phyloP scores from a whole-genome alignment of 305 asterid species.

The Fraxinus albicans region DNA sequence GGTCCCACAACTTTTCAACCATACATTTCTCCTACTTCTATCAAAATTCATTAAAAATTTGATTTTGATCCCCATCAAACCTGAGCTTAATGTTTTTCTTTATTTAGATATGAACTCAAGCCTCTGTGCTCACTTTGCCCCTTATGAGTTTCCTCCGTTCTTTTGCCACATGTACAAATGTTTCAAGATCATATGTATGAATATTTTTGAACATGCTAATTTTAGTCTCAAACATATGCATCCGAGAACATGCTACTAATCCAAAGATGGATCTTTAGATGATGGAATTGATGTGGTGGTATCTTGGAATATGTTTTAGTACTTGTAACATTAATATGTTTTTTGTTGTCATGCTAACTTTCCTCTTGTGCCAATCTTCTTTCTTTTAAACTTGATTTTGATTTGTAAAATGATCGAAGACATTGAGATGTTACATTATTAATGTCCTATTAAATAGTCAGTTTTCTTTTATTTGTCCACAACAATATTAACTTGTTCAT shows the following conservation, averaged over 20 bases:
- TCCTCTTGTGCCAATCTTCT: background rate
- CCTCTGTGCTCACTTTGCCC: background rate
- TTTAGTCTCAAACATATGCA: background rate
- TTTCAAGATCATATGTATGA: background rate
- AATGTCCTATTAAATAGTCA: background rate
- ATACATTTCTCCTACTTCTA: too few relatives aligned
- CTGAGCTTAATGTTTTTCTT: background rate
- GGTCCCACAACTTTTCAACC: too few relatives aligned
- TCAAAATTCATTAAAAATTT: too few relatives aligned
- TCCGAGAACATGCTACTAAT: background rate
- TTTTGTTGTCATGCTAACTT: background rate
- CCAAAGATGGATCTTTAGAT: background rate
- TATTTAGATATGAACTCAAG: background rate
- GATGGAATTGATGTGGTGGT: background rate
- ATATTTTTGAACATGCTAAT: background rate
- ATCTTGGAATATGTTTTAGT: background rate
- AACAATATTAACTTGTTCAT: background rate
- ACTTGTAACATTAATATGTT: background rate
- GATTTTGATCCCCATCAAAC: too few relatives aligned
- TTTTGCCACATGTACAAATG: background rate
- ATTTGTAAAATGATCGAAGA: background rate
- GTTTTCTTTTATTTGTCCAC: background rate
- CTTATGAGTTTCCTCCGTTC: background rate
- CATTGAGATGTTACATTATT: background rate
- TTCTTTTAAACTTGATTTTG: background rate